A percentile compares a stretch with the other conserved stretches of the same genome.
These are phyloP conservation scores for Podospora comata DNA, from an alignment of 495 filamentous ascomycete genomes.

Conservation along the genomic window DNA sequence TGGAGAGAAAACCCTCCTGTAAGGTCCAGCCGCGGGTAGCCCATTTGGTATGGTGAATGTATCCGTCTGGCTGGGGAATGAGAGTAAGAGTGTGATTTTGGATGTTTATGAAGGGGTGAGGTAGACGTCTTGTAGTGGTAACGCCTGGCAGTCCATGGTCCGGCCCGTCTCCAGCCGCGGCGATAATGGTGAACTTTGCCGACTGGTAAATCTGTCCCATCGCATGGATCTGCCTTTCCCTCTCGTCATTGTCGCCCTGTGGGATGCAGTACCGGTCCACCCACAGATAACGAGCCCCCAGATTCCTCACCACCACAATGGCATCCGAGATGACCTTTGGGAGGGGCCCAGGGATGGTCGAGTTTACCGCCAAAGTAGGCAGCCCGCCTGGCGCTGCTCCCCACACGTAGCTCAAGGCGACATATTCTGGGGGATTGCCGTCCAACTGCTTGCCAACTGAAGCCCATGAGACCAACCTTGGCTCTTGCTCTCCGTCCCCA, in stretches of 20 bases:
- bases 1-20: not conserved
- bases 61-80: not conserved
- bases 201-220: not conserved
- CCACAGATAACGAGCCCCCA: not conserved
- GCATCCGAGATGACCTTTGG: not conserved
- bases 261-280: not conserved
- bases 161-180: not conserved
- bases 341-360: not conserved
- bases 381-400: not conserved
- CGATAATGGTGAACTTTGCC: not conserved
- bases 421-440: not conserved
- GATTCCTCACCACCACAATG: not conserved
- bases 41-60: not conserved
- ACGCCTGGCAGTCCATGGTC: not conserved
- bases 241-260: not conserved
- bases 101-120: not conserved
- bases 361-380: not conserved
- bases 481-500: not conserved
- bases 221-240: not conserved
- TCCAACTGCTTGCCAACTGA: not conserved
- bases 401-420: not conserved
- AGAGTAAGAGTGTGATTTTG: not conserved
- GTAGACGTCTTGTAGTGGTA: not conserved
- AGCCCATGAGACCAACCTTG: not conserved
- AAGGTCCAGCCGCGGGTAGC: not conserved